Evolutionary conservation across 257 asterid genomes (phyloP), one percentile per base, ranked within the genome.

Genomic region (Ehretia macrophylla): DNA sequence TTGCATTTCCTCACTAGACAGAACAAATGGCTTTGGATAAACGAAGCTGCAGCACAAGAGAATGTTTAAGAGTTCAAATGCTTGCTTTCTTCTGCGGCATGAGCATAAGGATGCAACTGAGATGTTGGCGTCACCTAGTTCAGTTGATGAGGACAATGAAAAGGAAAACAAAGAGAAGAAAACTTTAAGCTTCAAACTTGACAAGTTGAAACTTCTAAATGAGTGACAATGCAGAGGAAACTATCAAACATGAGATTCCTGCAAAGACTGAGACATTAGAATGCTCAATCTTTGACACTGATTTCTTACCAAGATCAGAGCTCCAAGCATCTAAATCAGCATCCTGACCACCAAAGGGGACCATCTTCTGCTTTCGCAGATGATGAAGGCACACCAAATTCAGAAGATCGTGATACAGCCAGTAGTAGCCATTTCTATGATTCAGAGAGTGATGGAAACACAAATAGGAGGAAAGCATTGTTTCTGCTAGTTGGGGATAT

Each of bases 201-300:
- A 23, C 4, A 54, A 64, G 55, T 22, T 54, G 62, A 18, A 64
- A 54, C 62, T 64, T 19, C 35, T 27, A 16, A 17, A 54, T 5
- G 27, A 1, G 4, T n/a, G 14, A 32, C 17, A 35, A 13, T 14
- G 17, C 11, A 1, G 38, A 27, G 11, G 58, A 11, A 22, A 53
- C 3, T 3, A 5, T 32, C 14, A 12, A 3, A 16, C 44, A 32
- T 35, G 60, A 63, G 32, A 39, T 14, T 51, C 32, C 17, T 20
- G 42, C 14, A 39, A 62, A 38, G 52, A 60, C 54, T 1, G 60
- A 52, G 53, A 11, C 54, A 22, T 51, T 63, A 18, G 51, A 53
- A 17, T 60, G 68, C n/a, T 63, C 60, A 8, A 53, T 51, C n/a
- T 39, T 63, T 63, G 53, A 63, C 44, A 57, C 60, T 17, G 45